Base-by-base conservation (phyloP, 257 asterid species). In the Oldenlandia corymbosa region DNA sequence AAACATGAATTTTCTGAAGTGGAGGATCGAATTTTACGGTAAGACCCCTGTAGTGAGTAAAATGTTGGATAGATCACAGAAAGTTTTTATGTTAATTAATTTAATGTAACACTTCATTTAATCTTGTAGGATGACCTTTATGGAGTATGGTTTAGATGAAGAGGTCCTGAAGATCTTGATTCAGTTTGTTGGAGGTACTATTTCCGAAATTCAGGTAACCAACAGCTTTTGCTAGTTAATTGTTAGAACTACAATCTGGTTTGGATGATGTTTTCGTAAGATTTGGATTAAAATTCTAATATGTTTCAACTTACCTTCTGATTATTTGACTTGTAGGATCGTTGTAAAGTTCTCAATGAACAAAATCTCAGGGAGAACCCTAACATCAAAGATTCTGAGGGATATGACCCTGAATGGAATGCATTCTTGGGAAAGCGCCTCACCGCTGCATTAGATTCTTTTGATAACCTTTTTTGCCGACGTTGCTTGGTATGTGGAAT, bases 401-500 rank as follows among this genome's bases (percentile, higher is more conserved):
- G 68, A 65, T 75, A 66, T 53, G 83, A 71, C 58, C 71, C 76
- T 72, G 85, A 70, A 71, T 73, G 67, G 70, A 70, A 67, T 58
- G 58, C 70, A 34, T 71, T 76, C 52, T 71, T 84, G 73, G 86
- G 83, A 66, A 89, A 80, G 72, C 81, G 92, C 76, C 94, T 93
- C 37, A 70, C 74, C 69, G 83, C 87, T 69, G 95, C 99, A 68
- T 78, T 85, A 73, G 95, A 84, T 85, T 85, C 96, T 63, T 87
- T 87, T 58, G 97, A 93, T 83, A 85, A 80, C 75, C 87, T 90
- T 71, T 93, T 93, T 73, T 93, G 99, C 70, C 97, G 97, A 51
- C 96, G 96, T 60, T 93, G 99, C 81, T 80, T 90, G 96, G 99
- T 93, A 85, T 50, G 88, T 64, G 71, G 30, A 54, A 66, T 68